phyloP scores from a whole-genome alignment of 2,329 filamentous ascomycete species.

The Pseudogymnoascus sp. region DNA sequence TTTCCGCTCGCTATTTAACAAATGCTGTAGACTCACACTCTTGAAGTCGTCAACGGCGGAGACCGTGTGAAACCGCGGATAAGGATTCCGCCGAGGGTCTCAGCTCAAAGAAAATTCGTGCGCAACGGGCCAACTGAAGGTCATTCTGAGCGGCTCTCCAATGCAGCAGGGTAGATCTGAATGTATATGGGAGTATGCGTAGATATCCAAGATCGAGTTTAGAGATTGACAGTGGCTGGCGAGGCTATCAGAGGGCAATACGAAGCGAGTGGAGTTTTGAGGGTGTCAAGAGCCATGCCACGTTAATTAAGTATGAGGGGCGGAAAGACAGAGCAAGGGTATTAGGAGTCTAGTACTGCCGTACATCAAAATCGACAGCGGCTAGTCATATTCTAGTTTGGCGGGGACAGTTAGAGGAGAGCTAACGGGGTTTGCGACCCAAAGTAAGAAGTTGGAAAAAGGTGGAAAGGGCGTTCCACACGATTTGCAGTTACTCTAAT shows the following conservation, averaged over 20 bases:
- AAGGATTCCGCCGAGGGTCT: background rate
- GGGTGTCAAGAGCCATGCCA: slow-evolving; percentile 2
- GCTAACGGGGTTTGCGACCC: slow-evolving; percentile 5
- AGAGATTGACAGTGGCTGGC: background rate
- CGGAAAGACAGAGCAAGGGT: background rate
- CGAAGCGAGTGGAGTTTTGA: slow-evolving; percentile 1
- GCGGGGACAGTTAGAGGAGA: background rate
- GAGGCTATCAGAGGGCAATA: background rate
- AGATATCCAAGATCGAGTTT: background rate
- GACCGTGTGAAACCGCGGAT: background rate
- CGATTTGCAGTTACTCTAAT: background rate
- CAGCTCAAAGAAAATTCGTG: background rate
- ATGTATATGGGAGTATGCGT: background rate
- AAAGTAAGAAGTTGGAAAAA: slow-evolving; percentile 6
- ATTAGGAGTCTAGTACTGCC: background rate
- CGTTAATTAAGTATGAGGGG: slow-evolving; percentile 5
- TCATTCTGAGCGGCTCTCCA: background rate
- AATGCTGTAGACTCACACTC: background rate
- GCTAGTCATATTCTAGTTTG: slow-evolving; percentile 2
- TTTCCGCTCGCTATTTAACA: background rate
- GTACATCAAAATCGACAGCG: background rate
- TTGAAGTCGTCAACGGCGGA: background rate
- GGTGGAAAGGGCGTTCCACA: background rate
- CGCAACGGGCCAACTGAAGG: background rate
- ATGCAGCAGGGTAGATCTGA: background rate